Evolutionary conservation across 2,329 filamentous ascomycete species (phyloP), one percentile per base, ranked within the genome.

Genomic region (Nothophaeocryptopus gaeumannii): DNA sequence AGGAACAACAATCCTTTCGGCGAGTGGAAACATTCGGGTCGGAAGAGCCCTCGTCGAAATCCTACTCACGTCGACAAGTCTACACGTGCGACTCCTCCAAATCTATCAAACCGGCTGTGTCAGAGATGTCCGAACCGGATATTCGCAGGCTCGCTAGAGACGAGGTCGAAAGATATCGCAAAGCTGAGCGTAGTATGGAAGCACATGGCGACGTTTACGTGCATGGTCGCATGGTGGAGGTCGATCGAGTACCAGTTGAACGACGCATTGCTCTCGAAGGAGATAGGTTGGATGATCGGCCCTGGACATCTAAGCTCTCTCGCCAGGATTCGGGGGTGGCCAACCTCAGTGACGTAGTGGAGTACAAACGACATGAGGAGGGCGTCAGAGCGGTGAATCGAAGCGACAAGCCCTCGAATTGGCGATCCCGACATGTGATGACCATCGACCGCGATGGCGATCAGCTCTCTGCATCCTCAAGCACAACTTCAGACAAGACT

Each of bases 91-190:
- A 26, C 20, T 3, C 20, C 20, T 26, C 3, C 20, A 26, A 26
- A 26, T 26, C 20, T 26, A 7, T 7, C 20, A 26, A 26, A 26
- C 3, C 20, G 20, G 20, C 7, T 26, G 20, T 26, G 20, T 26
- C 20, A 26, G 20, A 26, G 3, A 29, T 39, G 5, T 39, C 49
- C 5, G 54, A 60, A 32, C 39, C 44, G 5, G 61, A 66, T 29
- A 62, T 68, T 29, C 58, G 65, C 2, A 57, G 50, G 36, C 61
- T 69, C 34, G 65, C 66, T 30, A 56, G 65, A 26, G 64, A 69
- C 30, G 67, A 69, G 39, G 56, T 69, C 34, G 58, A 60, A 16
- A 59, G 59, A 9, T 69, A 67, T 46, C 60, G 66, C 13, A 58
- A 63, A 44, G 62, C 60, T 5, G 66, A 69, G 54, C 60, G 66